Conservation (phyloP, 352 stramenopile species). For the Phytophthora quininea region DNA sequence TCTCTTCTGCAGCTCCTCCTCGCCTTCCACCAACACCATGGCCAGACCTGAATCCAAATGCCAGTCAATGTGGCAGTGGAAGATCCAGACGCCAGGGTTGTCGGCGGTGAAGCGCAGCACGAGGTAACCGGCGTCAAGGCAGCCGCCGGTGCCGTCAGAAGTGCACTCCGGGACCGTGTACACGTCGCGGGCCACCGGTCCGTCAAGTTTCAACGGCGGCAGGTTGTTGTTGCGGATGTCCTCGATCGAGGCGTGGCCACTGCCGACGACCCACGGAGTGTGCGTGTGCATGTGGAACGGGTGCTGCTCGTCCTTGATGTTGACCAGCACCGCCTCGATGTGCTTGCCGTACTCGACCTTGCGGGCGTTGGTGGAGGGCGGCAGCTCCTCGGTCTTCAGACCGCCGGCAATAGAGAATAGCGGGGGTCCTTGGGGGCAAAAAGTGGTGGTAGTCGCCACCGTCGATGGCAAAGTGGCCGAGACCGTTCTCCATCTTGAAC, state of each 20-base stretch:
- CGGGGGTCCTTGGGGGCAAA: conserved; percentile 18
- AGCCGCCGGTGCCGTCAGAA: conserved; percentile 21
- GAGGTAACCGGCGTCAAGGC: conserved; percentile 30
- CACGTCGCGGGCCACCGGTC: conserved; percentile 34
- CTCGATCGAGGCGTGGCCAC: conserved; percentile 27
- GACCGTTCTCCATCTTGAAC: conserved; percentile 25
- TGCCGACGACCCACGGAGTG: conserved; percentile 35
- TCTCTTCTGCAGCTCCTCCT: conserved; percentile 19
- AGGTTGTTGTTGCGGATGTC: conserved; percentile 25
- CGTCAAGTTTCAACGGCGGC: conserved; percentile 32
- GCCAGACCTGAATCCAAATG: conserved; percentile 38
- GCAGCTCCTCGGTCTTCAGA: conserved; percentile 1
- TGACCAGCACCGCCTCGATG: conserved; percentile 18
- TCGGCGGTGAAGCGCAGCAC: conserved; percentile 44
- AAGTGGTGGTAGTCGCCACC: conserved; percentile 31
- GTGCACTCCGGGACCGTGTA: conserved; percentile 39
- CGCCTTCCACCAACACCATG: conserved; percentile 31
- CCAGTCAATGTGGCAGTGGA: conserved; percentile 54
- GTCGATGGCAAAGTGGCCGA: conserved; percentile 34
- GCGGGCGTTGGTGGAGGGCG: neutral
- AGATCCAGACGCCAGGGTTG: conserved; percentile 43
- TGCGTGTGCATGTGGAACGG: conserved; percentile 51
- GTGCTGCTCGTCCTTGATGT: conserved; percentile 31
- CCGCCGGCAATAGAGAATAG: conserved; percentile 19
- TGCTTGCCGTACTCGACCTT: conserved; percentile 10